A percentile compares a stretch with the other conserved stretches of the same genome.
These are phyloP conservation scores for Paramyrothecium sp. DNA, from an alignment of 2,329 filamentous ascomycete species.

Conservation along the genomic window DNA sequence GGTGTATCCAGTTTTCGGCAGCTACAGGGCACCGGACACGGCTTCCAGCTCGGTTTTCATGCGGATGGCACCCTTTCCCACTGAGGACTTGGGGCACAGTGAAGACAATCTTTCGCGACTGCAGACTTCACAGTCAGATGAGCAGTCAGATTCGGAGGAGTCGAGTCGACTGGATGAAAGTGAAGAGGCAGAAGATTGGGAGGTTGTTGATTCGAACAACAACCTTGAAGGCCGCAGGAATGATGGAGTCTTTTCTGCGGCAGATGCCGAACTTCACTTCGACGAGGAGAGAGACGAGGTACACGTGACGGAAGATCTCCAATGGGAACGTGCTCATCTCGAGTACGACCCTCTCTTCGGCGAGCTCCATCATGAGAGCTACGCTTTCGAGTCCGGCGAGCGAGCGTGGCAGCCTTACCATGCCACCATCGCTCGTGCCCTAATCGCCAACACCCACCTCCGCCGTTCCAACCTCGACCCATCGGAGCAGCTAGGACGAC, in stretches of 20 bases:
- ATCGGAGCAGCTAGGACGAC: background rate
- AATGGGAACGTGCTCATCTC: background rate
- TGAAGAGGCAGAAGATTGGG: background rate
- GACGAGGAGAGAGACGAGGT: background rate
- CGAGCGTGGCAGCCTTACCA: background rate
- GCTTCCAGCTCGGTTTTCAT: background rate
- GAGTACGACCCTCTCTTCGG: background rate
- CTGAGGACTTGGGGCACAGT: background rate
- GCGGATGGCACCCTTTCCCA: background rate
- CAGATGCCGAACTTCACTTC: background rate
- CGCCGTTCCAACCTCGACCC: background rate
- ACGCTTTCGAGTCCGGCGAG: background rate
- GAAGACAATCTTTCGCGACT: background rate
- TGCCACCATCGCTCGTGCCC: background rate
- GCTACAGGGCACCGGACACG: background rate
- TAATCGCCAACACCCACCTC: background rate
- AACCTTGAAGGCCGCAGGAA: background rate
- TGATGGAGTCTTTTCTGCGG: no score
- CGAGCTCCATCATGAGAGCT: background rate
- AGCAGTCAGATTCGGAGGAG: background rate
- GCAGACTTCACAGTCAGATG: background rate
- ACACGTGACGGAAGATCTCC: background rate
- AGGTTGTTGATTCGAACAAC: background rate
- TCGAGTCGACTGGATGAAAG: background rate
- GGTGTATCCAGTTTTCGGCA: background rate